A percentile compares a stretch with the other conserved stretches of the same genome.
phyloP scores from a whole-genome alignment of 1,139 yeast species.

The Geotrichum reessii region DNA sequence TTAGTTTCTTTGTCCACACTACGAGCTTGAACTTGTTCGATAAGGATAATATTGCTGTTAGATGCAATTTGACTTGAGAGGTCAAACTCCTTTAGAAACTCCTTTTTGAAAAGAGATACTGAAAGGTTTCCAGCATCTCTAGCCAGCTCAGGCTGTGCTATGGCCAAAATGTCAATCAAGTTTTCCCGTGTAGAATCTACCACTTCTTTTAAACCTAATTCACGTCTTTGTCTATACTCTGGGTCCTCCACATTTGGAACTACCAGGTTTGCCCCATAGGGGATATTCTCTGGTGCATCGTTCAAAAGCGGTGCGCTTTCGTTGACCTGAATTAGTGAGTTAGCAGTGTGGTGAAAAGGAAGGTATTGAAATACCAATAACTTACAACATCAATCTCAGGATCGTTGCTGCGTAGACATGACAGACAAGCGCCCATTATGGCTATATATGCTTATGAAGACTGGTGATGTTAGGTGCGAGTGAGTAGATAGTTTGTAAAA shows the following conservation, averaged over 20 bases:
- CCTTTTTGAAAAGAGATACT: conserved; percentile 3
- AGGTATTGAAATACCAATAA: background rate
- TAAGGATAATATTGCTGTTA: background rate
- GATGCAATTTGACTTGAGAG: background rate
- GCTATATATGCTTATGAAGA: background rate
- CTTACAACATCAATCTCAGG: conserved; percentile 20
- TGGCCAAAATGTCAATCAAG: conserved; percentile 27
- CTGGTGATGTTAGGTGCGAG: background rate
- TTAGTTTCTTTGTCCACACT: conserved; percentile 19
- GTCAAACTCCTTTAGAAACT: conserved; percentile 1
- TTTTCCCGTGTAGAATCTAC: conserved; percentile 27
- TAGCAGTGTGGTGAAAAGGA: background rate
- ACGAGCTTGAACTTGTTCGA: conserved; percentile 6
- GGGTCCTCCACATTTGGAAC: conserved; percentile 7
- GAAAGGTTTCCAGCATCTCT: conserved; percentile 5
- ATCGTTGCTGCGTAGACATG: conserved; percentile 22
- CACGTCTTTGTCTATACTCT: conserved; percentile 22
- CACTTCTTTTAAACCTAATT: conserved; percentile 23
- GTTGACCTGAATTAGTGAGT: background rate
- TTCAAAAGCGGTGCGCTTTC: conserved; percentile 21
- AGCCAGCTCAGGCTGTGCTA: conserved; percentile 26
- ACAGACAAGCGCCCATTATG: conserved; percentile 27
- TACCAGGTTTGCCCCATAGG: conserved; percentile 2
- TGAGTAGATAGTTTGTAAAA: background rate
- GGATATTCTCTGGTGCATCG: conserved; percentile 12